phyloP scores from a whole-genome alignment of 1,139 yeast species.

The Arxiozyma slooffiae region DNA sequence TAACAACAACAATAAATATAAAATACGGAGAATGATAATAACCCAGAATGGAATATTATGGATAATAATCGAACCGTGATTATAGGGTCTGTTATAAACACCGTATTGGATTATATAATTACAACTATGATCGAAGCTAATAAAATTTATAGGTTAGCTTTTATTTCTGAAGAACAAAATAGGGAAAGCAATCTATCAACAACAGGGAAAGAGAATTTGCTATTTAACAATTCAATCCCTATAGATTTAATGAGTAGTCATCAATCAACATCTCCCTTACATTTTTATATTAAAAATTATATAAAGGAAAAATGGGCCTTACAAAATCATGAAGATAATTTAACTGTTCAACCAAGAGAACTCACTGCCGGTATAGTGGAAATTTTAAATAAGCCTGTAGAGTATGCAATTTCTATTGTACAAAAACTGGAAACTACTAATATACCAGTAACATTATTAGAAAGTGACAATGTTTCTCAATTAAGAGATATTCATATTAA shows the following conservation, averaged over 20 bases:
- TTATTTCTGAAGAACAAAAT: slow-evolving; percentile 7
- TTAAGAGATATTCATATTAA: slow-evolving; percentile 14
- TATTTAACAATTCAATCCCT: neutral
- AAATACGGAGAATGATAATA: neutral
- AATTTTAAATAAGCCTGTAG: slow-evolving; percentile 21
- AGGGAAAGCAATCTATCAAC: slow-evolving; percentile 3
- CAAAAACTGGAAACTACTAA: slow-evolving; percentile 13
- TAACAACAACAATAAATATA: slow-evolving; percentile 30
- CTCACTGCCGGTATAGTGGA: slow-evolving; percentile 18
- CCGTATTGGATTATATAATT: slow-evolving; percentile 60
- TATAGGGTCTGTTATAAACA: slow-evolving; percentile 38
- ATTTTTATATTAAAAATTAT: slow-evolving; percentile 11
- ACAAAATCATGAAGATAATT: slow-evolving; percentile 23
- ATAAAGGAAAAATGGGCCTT: slow-evolving; percentile 17
- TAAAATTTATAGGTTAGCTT: neutral
- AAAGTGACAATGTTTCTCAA: slow-evolving; percentile 15
- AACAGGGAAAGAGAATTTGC: neutral
- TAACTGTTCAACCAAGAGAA: slow-evolving; percentile 22
- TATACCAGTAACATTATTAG: slow-evolving; percentile 17
- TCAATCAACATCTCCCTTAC: slow-evolving; percentile 2
- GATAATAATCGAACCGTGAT: slow-evolving; percentile 6
- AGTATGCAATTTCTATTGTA: slow-evolving; percentile 21
- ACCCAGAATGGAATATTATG: neutral
- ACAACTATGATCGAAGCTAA: slow-evolving; percentile 44
- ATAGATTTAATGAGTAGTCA: neutral